phyloP scores from a whole-genome alignment of 108 stramenopile species.

The Cylindrotheca closterium region DNA sequence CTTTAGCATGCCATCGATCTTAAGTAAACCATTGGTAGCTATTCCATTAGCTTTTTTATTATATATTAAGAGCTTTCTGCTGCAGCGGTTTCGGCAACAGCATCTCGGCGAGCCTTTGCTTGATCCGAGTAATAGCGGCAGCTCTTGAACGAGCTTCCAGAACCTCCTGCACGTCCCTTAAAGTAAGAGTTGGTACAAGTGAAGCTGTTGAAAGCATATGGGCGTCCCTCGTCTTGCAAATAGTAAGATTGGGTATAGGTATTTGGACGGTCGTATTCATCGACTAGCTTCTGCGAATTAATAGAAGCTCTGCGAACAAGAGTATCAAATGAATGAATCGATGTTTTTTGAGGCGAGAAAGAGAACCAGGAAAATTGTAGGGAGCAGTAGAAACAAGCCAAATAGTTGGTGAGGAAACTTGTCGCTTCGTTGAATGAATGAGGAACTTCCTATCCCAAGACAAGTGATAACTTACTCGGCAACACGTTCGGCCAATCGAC shows the following conservation, averaged over 20 bases:
- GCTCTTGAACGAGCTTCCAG: conserved; percentile 50
- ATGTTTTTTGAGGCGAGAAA: background rate
- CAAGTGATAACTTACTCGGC: conserved; percentile 30
- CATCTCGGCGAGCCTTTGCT: conserved; percentile 53
- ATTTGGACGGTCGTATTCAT: conserved; percentile 56
- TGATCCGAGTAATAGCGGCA: conserved; percentile 51
- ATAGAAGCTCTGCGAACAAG: conserved; percentile 43
- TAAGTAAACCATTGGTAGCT: too few species aligned
- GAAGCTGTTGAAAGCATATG: conserved; percentile 47
- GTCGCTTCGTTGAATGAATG: too few species aligned
- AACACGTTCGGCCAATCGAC: conserved; percentile 32
- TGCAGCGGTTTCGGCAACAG: conserved; percentile 38
- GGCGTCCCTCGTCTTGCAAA: conserved; percentile 26
- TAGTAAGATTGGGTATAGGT: conserved; percentile 43
- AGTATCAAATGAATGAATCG: background rate
- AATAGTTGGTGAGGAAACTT: too few species aligned
- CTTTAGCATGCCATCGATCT: too few species aligned
- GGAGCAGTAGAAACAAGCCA: background rate
- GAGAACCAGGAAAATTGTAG: background rate
- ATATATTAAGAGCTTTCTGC: conserved; percentile 6
- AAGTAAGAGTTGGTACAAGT: conserved; percentile 50
- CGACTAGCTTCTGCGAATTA: conserved; percentile 56
- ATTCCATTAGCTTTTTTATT: too few species aligned
- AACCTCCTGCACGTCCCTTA: conserved; percentile 49
- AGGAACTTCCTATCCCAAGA: background rate